Percentiles rank a stretch among this genome's conserved stretches.
Conservation (phyloP, 768 basidiomycete genomes). For the Tricholoma matsutake region DNA sequence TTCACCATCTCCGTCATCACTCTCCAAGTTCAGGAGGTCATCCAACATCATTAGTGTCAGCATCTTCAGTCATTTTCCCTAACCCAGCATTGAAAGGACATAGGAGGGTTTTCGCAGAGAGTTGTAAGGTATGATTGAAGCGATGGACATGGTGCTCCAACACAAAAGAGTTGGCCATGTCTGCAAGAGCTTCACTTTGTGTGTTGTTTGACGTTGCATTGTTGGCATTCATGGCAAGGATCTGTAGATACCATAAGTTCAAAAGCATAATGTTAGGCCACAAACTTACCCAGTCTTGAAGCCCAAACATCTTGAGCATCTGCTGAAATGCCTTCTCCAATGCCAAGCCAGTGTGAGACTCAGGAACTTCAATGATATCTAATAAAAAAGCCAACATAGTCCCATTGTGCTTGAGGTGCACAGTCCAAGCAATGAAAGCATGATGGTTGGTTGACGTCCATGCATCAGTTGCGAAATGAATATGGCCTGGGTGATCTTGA, state of each 20-base stretch:
- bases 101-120: slow-evolving; percentile 28
- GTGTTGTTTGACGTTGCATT: background rate
- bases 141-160: slow-evolving; percentile 23
- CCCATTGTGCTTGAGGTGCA: slow-evolving; percentile 24
- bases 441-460: slow-evolving; percentile 26
- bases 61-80: background rate
- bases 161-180: slow-evolving; percentile 22
- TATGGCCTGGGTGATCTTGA: background rate
- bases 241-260: too few relatives aligned
- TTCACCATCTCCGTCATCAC: too few relatives aligned
- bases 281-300: background rate
- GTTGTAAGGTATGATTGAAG: slow-evolving; percentile 37
- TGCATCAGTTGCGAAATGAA: background rate
- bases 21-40: too few relatives aligned
- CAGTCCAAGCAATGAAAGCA: slow-evolving; percentile 25
- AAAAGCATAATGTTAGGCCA: too few relatives aligned
- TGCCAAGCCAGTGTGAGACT: too few relatives aligned
- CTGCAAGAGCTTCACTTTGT: background rate
- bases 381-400: slow-evolving; percentile 3
- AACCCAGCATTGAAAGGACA: too few relatives aligned
- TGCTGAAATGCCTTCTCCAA: slow-evolving; percentile 18
- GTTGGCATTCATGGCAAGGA: slow-evolving; percentile 7
- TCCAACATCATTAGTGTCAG: background rate
- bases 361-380: too few relatives aligned
- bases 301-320: slow-evolving; percentile 10